Evolutionary conservation across 441 rosid species (phyloP).

Genomic region (Populus tomentosa): DNA sequence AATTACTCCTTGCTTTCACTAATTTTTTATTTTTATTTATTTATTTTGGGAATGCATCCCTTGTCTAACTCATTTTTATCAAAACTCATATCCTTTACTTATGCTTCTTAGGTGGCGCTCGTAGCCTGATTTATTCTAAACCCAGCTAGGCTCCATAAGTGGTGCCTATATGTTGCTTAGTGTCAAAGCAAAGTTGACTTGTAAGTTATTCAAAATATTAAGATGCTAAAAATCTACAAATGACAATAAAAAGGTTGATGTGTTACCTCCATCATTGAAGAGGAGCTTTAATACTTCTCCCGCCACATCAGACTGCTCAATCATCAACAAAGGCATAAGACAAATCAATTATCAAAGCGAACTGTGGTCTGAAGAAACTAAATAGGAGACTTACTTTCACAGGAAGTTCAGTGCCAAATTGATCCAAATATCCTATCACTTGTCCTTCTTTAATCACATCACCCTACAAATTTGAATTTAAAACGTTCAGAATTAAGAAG

Average conservation of each 20-base stretch:
- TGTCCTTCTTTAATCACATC: conserved; percentile 80
- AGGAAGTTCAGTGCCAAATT: conserved; percentile 74
- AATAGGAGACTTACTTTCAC: conserved; percentile 54
- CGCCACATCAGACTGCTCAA: conserved; percentile 81
- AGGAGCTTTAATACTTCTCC: conserved; percentile 89
- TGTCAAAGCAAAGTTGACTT: not conserved
- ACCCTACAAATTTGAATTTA: conserved; percentile 47
- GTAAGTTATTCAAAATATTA: not conserved
- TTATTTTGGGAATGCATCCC: too few species aligned
- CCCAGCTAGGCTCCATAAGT: not conserved
- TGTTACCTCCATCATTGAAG: conserved; percentile 77
- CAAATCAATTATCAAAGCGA: conserved; percentile 1
- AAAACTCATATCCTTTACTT: too few species aligned
- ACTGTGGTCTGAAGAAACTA: conserved; percentile 12
- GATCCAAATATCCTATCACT: conserved; percentile 80
- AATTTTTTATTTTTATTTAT: too few species aligned
- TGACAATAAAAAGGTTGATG: conserved; percentile 3
- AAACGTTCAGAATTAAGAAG: conserved; percentile 1
- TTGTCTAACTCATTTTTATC: too few species aligned
- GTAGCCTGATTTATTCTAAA: not conserved
- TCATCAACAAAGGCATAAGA: conserved; percentile 18
- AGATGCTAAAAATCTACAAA: not conserved
- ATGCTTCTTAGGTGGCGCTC: not conserved
- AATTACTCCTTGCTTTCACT: not conserved
- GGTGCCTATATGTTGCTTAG: not conserved